Percentiles rank a stretch among this genome's conserved stretches.
These are phyloP conservation scores for Juglanconis oblonga DNA, from an alignment of 2,329 filamentous ascomycete genomes.

Conservation along the genomic window DNA sequence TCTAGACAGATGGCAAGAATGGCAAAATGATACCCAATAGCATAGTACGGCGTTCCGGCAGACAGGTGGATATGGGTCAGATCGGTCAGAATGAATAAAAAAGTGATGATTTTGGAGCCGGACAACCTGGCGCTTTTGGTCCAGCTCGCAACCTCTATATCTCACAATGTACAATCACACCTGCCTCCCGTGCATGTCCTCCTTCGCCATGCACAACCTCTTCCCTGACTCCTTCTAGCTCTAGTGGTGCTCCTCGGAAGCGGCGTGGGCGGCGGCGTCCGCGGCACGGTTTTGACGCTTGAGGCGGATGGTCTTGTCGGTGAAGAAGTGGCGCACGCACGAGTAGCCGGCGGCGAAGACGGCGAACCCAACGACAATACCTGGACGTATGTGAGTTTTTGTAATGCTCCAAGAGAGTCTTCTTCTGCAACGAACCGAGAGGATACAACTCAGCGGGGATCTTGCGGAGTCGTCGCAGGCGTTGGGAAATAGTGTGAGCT, in stretches of 20 bases:
- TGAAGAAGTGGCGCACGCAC: conserved; percentile 73
- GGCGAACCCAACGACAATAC: conserved; percentile 83
- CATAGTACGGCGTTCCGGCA: conserved; percentile 47
- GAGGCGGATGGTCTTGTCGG: conserved; percentile 91
- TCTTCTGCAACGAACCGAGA: conserved; percentile 65
- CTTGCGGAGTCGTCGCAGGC: conserved; percentile 82
- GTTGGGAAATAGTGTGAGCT: conserved; percentile 98
- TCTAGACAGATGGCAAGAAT: conserved; percentile 33
- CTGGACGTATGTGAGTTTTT: conserved; percentile 43
- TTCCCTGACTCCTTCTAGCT: conserved; percentile 14
- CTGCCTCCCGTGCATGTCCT: conserved; percentile 3
- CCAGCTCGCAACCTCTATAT: conserved; percentile 11
- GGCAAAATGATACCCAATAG: conserved; percentile 21
- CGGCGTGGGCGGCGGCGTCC: conserved; percentile 33
- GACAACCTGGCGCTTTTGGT: conserved; percentile 8
- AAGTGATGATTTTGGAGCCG: conserved; percentile 8
- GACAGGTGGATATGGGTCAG: conserved; percentile 17
- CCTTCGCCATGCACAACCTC: conserved; percentile 16
- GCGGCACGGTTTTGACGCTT: conserved; percentile 62
- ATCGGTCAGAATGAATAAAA: conserved; percentile 18
- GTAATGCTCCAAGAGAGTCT: not conserved
- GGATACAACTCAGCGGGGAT: conserved; percentile 93
- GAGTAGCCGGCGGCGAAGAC: conserved; percentile 81
- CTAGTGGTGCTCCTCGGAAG: conserved; percentile 28
- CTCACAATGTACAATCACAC: conserved; percentile 18